These are phyloP conservation scores for Phytophthora pini DNA, from an alignment of 352 stramenopile species.

Conservation along the genomic window DNA sequence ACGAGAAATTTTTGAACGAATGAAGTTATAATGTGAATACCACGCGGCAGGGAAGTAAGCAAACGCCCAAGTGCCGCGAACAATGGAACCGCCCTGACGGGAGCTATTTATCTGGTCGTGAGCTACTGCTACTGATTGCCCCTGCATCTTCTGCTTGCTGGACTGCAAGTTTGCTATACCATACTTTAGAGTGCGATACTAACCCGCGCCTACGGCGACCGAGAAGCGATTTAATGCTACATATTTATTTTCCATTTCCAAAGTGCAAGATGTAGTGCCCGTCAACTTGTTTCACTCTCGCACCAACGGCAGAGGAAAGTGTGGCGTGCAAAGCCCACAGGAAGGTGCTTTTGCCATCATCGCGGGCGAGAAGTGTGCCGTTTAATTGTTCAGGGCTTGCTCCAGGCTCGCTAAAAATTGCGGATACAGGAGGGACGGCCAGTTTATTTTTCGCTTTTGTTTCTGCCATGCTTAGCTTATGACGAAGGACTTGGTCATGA, in stretches of 20 bases:
- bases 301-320: not conserved
- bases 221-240: conserved; percentile 16
- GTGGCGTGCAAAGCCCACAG: not conserved
- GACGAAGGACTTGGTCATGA: too few species aligned
- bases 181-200: conserved; percentile 21
- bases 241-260: conserved; percentile 30
- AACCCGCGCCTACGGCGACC: conserved; percentile 3
- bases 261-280: conserved; percentile 27
- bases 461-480: too few species aligned
- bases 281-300: conserved; percentile 11
- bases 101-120: conserved; percentile 28
- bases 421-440: too few species aligned
- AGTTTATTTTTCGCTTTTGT: too few species aligned
- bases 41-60: conserved; percentile 10
- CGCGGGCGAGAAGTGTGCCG: not conserved
- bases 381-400: conserved; percentile 4
- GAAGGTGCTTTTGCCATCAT: conserved; percentile 9
- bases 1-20: conserved; percentile 20
- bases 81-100: conserved; percentile 6
- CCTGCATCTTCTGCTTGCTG: conserved; percentile 9
- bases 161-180: conserved; percentile 17
- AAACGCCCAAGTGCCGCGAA: conserved; percentile 9
- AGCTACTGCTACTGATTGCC: conserved; percentile 7
- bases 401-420: too few species aligned
- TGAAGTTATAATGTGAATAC: conserved; percentile 28